Conservation (phyloP, 106 monocot genomes). For the Allium cepa region DNA sequence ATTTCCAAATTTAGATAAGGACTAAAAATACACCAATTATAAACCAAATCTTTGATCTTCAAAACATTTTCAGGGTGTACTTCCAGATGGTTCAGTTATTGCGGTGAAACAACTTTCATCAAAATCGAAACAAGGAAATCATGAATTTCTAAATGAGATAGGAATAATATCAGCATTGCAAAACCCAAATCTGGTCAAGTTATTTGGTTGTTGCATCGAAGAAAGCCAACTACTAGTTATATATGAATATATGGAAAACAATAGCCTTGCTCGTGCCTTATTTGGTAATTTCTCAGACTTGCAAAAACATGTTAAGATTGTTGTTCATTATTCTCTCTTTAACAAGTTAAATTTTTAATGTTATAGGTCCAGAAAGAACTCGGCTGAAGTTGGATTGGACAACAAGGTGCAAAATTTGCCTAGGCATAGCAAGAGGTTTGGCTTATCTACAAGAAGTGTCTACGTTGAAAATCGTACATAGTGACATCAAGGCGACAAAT, state of each 20-base stretch:
- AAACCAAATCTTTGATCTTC: no score
- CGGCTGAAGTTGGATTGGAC: slow-evolving; percentile 10
- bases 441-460: slow-evolving; percentile 23
- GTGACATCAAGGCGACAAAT: slow-evolving; percentile 64
- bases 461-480: slow-evolving; percentile 12
- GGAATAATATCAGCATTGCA: slow-evolving; percentile 22
- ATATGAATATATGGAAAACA: slow-evolving; percentile 21
- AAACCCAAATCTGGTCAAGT: slow-evolving; percentile 21
- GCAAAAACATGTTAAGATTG: neutral
- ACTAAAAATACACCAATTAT: no score
- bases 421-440: slow-evolving; percentile 14
- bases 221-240: slow-evolving; percentile 13
- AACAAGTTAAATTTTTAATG: no score
- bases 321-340: neutral
- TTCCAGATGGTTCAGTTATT: slow-evolving; percentile 5
- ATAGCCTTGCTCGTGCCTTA: slow-evolving; percentile 19
- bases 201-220: slow-evolving; percentile 22
- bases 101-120: slow-evolving; percentile 5
- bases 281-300: slow-evolving; percentile 23
- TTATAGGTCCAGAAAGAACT: slow-evolving; percentile 13
- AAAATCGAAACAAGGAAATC: slow-evolving; percentile 16
- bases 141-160: slow-evolving; percentile 18
- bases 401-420: slow-evolving; percentile 17
- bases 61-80: slow-evolving; percentile 8
- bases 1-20: no score